These are phyloP conservation scores for Penicillium olsonii DNA, from an alignment of 2,329 filamentous ascomycete genomes.

Conservation along the genomic window DNA sequence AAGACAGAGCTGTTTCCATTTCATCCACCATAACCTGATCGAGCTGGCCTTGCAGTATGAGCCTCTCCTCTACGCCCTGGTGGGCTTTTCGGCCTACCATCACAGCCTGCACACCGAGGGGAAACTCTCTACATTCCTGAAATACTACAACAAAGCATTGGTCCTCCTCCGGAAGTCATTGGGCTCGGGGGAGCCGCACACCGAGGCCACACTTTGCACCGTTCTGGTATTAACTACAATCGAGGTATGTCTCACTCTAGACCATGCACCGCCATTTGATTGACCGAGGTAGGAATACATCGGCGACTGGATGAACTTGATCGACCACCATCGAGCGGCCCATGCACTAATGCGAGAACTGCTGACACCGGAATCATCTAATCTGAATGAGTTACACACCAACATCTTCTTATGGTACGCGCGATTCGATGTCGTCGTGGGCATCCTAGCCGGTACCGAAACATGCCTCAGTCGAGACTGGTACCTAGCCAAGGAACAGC, in stretches of 20 bases:
- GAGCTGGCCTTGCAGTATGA: slow-evolving; percentile 75
- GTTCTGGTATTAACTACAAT: slow-evolving; percentile 91
- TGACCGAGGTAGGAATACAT: slow-evolving; percentile 73
- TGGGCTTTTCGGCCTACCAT: slow-evolving; percentile 88
- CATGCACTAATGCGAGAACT: slow-evolving; percentile 76
- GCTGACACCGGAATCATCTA: slow-evolving; percentile 74
- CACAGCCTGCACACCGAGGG: slow-evolving; percentile 70
- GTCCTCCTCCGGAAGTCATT: slow-evolving; percentile 72
- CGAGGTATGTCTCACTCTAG: slow-evolving; percentile 63
- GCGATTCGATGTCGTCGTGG: slow-evolving; percentile 82
- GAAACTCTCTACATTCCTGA: slow-evolving; percentile 77
- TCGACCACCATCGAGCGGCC: slow-evolving; percentile 89
- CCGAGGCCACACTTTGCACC: slow-evolving; percentile 74
- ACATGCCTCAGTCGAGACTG: slow-evolving; percentile 75
- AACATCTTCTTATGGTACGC: slow-evolving; percentile 86
- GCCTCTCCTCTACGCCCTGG: slow-evolving; percentile 79
- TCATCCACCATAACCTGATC: slow-evolving; percentile 71
- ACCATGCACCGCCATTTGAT: background rate
- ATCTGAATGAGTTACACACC: slow-evolving; percentile 68
- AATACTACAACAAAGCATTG: slow-evolving; percentile 89
- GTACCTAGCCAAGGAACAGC: slow-evolving; percentile 68
- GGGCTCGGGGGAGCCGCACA: slow-evolving; percentile 69
- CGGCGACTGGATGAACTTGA: slow-evolving; percentile 91
- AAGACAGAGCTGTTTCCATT: slow-evolving; percentile 68
- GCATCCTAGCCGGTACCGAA: slow-evolving; percentile 77